These are phyloP conservation scores for Scheffersomyces stambukii DNA, from an alignment of 1,139 yeast genomes.

Conservation along the genomic window DNA sequence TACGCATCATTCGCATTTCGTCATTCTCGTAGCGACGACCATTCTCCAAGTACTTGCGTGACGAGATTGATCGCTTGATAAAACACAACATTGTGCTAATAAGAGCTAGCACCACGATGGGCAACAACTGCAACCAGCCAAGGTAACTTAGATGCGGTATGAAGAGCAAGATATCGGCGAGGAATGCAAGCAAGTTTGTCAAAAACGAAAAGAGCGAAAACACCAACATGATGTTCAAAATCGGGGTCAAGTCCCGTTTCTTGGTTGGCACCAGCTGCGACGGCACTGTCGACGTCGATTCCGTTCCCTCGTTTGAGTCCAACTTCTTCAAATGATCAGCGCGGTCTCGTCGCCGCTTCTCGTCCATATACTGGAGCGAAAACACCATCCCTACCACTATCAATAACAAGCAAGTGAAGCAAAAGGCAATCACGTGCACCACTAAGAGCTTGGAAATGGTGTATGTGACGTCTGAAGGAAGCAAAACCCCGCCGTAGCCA, in stretches of 20 bases:
- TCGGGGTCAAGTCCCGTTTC: constrained; percentile 22
- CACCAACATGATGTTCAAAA: constrained; percentile 30
- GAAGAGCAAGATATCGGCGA: constrained; percentile 40
- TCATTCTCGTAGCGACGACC: constrained; percentile 27
- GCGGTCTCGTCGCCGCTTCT: constrained; percentile 1
- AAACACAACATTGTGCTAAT: constrained; percentile 38
- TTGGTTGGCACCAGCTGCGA: no score
- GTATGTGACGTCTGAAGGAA: constrained; percentile 40
- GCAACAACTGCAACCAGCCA: constrained; percentile 44
- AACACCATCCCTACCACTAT: constrained; percentile 13
- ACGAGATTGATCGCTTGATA: constrained; percentile 34
- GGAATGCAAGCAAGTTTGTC: constrained; percentile 34
- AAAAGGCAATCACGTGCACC: constrained; percentile 43
- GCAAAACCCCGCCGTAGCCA: constrained; percentile 22
- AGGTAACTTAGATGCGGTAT: constrained; percentile 37
- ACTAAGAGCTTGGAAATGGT: constrained; percentile 41
- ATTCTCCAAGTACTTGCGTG: constrained; percentile 35
- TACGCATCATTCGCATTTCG: constrained; percentile 33
- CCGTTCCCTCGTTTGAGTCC: constrained; percentile 1
- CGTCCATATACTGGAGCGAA: constrained; percentile 5
- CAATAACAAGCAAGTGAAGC: constrained; percentile 26
- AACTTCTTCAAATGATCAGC: background rate
- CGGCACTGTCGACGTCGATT: no score
- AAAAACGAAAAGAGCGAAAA: constrained; percentile 34
- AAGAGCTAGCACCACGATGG: constrained; percentile 33